A percentile compares a stretch with the other conserved stretches of the same genome.
These are phyloP conservation scores for Pleochaeta shiraiana DNA, from an alignment of 2,329 filamentous ascomycete genomes.

Conservation along the genomic window DNA sequence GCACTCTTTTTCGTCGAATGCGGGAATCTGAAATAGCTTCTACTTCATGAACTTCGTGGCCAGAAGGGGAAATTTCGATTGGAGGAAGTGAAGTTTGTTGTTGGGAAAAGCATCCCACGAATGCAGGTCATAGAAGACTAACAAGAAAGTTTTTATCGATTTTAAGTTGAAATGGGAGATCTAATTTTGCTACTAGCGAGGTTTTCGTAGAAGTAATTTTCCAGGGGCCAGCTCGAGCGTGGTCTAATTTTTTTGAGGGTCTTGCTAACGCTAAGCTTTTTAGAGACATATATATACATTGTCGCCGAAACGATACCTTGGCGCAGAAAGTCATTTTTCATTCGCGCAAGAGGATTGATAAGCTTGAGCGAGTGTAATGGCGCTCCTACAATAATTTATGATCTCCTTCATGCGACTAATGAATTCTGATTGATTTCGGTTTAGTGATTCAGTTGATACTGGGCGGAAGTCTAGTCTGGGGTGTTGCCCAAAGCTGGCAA, in stretches of 20 bases:
- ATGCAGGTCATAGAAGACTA: background rate
- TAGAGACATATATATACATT: background rate
- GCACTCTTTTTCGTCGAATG: background rate
- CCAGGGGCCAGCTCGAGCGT: background rate
- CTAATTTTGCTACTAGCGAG: background rate
- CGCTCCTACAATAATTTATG: background rate
- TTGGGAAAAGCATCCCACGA: background rate
- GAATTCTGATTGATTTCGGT: background rate
- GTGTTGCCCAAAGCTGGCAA: background rate
- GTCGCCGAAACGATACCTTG: background rate
- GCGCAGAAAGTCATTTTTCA: background rate
- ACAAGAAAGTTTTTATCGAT: slow-evolving; percentile 1
- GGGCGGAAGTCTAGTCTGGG: background rate
- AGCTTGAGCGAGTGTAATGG: background rate
- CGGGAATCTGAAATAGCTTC: background rate
- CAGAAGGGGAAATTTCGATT: background rate
- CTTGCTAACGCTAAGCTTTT: background rate
- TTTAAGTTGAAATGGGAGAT: background rate
- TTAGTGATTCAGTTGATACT: background rate
- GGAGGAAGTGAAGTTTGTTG: background rate
- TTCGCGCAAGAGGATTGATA: background rate
- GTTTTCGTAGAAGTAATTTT: background rate
- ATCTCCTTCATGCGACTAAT: background rate
- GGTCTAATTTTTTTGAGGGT: background rate
- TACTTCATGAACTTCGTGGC: background rate